Evolutionary conservation across 2,329 filamentous ascomycete genomes (phyloP).

Genomic region (Exserohilum rostratum): DNA sequence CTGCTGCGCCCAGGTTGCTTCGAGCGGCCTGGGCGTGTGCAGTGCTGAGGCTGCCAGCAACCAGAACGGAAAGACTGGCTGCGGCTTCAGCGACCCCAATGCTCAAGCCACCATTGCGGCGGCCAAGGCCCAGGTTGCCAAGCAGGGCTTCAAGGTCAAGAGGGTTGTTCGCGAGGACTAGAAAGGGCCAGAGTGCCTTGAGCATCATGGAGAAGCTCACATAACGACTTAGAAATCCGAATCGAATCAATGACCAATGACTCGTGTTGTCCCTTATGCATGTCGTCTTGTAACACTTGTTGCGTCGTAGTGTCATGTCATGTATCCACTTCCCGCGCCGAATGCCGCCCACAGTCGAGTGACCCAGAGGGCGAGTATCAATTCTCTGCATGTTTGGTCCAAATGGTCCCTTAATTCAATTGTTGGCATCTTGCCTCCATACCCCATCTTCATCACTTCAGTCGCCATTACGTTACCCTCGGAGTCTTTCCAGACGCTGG

Average conservation of each 20-base stretch:
- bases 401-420: constrained; percentile 27
- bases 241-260: neutral
- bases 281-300: neutral
- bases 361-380: constrained; percentile 32
- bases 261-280: neutral
- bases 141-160: constrained; percentile 42
- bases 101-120: constrained; percentile 35
- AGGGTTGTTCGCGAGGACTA: constrained; percentile 24
- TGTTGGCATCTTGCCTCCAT: constrained; percentile 27
- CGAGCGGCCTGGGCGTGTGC: constrained; percentile 35
- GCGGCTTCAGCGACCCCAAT: constrained; percentile 39
- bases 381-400: constrained; percentile 33
- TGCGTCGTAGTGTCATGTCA: neutral
- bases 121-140: constrained; percentile 35
- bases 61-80: constrained; percentile 42
- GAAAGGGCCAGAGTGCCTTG: neutral
- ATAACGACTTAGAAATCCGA: neutral
- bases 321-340: constrained; percentile 19
- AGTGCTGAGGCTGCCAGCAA: constrained; percentile 34
- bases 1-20: constrained; percentile 33
- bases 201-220: neutral
- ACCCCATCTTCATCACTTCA: constrained; percentile 21
- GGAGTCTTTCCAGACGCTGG: constrained; percentile 29
- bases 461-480: constrained; percentile 29
- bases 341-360: constrained; percentile 33